These are phyloP conservation scores for Polysphondylium violaceum DNA, from an alignment of 78 protist genomes.

Conservation along the genomic window DNA sequence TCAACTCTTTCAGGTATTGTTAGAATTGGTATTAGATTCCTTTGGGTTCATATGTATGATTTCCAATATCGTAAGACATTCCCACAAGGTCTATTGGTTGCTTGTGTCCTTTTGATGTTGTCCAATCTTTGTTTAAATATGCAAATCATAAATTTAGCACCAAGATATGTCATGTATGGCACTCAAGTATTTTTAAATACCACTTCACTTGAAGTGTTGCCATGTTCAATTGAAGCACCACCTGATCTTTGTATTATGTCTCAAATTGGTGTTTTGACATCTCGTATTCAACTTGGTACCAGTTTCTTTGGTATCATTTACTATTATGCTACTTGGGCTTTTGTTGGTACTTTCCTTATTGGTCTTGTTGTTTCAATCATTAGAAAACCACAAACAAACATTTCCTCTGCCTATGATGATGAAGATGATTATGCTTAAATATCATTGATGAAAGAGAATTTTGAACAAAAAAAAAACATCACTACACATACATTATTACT, in stretches of 20 bases:
- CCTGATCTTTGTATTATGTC: conserved; percentile 54
- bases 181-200: conserved; percentile 64
- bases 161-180: conserved; percentile 80
- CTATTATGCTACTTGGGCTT: conserved; percentile 79
- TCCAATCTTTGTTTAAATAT: conserved; percentile 50
- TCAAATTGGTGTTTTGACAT: conserved; percentile 44
- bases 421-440: conserved; percentile 21
- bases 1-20: conserved; percentile 69
- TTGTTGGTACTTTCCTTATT: conserved; percentile 52
- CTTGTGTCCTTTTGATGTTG: conserved; percentile 70
- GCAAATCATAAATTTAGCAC: conserved; percentile 73
- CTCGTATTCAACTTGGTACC: conserved; percentile 77
- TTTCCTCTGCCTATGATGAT: conserved; percentile 11
- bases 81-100: conserved; percentile 84
- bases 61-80: conserved; percentile 27
- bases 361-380: conserved; percentile 41
- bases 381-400: conserved; percentile 4
- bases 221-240: conserved; percentile 65
- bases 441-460: too few species aligned
- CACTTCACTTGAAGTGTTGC: not conserved
- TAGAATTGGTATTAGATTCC: conserved; percentile 76
- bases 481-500: too few species aligned
- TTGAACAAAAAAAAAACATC: too few species aligned
- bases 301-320: conserved; percentile 82
- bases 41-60: conserved; percentile 81